phyloP scores from a whole-genome alignment of 2,329 filamentous ascomycete genomes.

The Chaetomium sp. region DNA sequence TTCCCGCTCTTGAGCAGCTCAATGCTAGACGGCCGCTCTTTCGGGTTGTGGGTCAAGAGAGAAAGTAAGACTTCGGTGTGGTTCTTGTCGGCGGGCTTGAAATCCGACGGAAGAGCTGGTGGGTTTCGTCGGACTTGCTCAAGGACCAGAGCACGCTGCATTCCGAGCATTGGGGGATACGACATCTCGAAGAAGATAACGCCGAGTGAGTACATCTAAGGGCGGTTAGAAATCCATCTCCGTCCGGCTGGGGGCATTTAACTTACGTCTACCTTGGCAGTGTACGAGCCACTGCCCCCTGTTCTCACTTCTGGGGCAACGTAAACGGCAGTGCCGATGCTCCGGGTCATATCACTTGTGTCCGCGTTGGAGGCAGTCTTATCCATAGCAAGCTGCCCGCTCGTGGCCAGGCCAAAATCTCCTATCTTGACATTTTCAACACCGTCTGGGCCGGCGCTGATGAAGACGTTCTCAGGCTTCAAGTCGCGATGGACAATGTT shows the following conservation, averaged over 20 bases:
- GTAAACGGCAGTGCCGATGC: constrained; percentile 81
- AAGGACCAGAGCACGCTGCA: constrained; percentile 66
- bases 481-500: constrained; percentile 95
- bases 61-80: constrained; percentile 79
- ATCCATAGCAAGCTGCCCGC: constrained; percentile 72
- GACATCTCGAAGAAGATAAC: constrained; percentile 99
- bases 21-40: constrained; percentile 76
- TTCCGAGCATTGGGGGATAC: constrained; percentile 63
- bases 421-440: constrained; percentile 92
- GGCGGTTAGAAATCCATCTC: constrained; percentile 23
- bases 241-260: neutral
- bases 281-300: constrained; percentile 74
- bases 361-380: constrained; percentile 51
- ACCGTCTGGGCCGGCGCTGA: constrained; percentile 67
- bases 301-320: constrained; percentile 90
- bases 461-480: constrained; percentile 97
- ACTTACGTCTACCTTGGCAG: constrained; percentile 85
- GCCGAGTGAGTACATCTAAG: constrained; percentile 88
- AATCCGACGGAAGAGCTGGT: constrained; percentile 71
- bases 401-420: constrained; percentile 93
- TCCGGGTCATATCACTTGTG: constrained; percentile 67
- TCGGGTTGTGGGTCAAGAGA: constrained; percentile 79
- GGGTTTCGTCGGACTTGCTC: constrained; percentile 67
- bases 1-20: constrained; percentile 85
- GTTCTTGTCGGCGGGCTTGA: constrained; percentile 68